Base-by-base conservation (phyloP, 345 rosid genomes). In the Eucalyptus paniculata region DNA sequence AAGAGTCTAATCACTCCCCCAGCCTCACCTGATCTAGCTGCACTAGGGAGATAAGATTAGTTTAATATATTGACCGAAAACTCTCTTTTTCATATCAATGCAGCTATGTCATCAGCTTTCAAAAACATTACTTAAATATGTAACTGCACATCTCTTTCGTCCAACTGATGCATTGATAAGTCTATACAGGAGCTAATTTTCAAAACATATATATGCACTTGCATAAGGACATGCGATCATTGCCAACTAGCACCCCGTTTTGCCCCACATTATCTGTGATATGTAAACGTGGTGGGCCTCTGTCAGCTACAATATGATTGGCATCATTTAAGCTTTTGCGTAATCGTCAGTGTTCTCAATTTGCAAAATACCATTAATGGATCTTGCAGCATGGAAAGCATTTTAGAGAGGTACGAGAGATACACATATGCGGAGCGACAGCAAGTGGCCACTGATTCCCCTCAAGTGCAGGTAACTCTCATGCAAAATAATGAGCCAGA, bases 361-460 rank as follows among this genome's bases (percentile, higher is more conserved):
- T 77, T 77, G 47, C 85, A 23, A 40, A 77, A 77, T 21, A 21
- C 47, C 30, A 40, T 77, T 40, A 23, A 69, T 12, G 45, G 37
- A n/a, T 37, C 77, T 88, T 86, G 88, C 94, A 97, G 99, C 91
- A 94, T 96, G 96, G 99, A 96, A 89, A 92, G 90, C 40, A 95
- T 95, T 91, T 89, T 97, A 32, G 96, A 95, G 90, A 96, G 96
- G 86, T 96, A 97, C 42, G 97, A 97, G 91, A 94, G 94, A 87
- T 62, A 89, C 60, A 89, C 93, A 10, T 91, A 87, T 89, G 91
- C 92, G 37, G 95, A 94, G 60, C 91, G 90, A 80, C 94, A 94
- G 17, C 86, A 89, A 83, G 87, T 88, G 19, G 87, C 94, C 77
- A 86, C 89, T 86, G 91, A 53, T 87, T 82, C 90, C 77, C 91